phyloP scores from a whole-genome alignment of 2,329 filamentous ascomycete species.

The Dactylellina sp. region DNA sequence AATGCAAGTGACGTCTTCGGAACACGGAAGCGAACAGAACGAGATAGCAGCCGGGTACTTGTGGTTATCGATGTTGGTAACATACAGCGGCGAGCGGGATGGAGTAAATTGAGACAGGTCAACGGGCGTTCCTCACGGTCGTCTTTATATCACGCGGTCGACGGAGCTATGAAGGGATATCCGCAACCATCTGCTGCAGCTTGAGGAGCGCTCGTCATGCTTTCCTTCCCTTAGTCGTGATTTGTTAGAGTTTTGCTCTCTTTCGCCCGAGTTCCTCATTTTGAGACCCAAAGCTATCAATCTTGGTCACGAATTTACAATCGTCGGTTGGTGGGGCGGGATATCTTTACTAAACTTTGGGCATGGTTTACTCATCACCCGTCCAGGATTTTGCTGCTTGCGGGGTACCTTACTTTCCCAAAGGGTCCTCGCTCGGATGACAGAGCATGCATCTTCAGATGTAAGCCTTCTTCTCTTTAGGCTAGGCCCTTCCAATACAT shows the following conservation, averaged over 20 bases:
- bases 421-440: background rate
- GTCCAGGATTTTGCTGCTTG: background rate
- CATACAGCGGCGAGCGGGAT: slow-evolving; percentile 13
- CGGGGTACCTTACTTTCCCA: background rate
- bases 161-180: too few relatives aligned
- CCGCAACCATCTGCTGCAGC: too few relatives aligned
- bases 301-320: slow-evolving; percentile 38
- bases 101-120: background rate
- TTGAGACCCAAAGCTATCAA: background rate
- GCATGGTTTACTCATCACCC: slow-evolving; percentile 40
- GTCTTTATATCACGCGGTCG: slow-evolving; percentile 13
- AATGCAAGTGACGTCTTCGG: slow-evolving; percentile 37
- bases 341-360: slow-evolving; percentile 29
- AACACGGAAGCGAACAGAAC: slow-evolving; percentile 12
- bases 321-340: background rate
- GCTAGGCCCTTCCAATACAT: background rate
- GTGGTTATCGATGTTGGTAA: slow-evolving; percentile 22
- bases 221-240: slow-evolving; percentile 37
- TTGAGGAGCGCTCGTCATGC: background rate
- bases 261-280: slow-evolving; percentile 8
- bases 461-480: background rate
- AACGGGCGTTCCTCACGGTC: background rate
- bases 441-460: background rate
- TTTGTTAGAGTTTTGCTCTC: slow-evolving; percentile 10
- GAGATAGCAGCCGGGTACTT: slow-evolving; percentile 11